Conservation (phyloP, 1,284 basidiomycete genomes). For the Agaricales sp. region DNA sequence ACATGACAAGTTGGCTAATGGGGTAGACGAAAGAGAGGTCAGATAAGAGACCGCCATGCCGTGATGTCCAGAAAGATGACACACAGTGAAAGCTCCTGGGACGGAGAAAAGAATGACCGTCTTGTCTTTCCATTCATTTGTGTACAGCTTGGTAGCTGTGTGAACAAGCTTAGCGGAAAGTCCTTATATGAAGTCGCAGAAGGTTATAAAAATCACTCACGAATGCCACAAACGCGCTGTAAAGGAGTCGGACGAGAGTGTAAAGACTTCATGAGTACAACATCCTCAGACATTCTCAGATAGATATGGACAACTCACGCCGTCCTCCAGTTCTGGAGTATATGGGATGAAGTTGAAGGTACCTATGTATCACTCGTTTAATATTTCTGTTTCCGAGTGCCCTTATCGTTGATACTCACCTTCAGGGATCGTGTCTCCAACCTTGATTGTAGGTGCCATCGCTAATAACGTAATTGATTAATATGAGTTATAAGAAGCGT, state of each 20-base stretch:
- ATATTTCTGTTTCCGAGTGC: background rate
- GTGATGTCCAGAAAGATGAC: constrained; percentile 15
- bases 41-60: constrained; percentile 7
- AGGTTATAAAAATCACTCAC: constrained; percentile 28
- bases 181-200: constrained; percentile 7
- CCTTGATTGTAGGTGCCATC: constrained; percentile 28
- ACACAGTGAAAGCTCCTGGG: constrained; percentile 71
- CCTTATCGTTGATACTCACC: background rate
- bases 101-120: constrained; percentile 74
- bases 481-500: too few species aligned
- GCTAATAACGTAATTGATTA: too few species aligned
- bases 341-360: constrained; percentile 60
- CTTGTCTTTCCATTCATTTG: constrained; percentile 72
- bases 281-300: too few species aligned
- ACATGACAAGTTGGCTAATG: constrained; percentile 62
- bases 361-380: constrained; percentile 16
- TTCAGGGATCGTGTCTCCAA: constrained; percentile 57
- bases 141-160: constrained; percentile 41
- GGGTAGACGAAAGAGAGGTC: constrained; percentile 5
- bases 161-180: too few species aligned
- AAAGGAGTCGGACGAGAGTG: constrained; percentile 9
- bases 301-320: constrained; percentile 34
- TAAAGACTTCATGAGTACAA: constrained; percentile 7
- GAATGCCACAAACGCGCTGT: constrained; percentile 48
- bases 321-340: constrained; percentile 52